A percentile compares a stretch with the other conserved stretches of the same genome.
Evolutionary conservation across 305 asterid species (phyloP).

Genomic region (Solanum hybrid): DNA sequence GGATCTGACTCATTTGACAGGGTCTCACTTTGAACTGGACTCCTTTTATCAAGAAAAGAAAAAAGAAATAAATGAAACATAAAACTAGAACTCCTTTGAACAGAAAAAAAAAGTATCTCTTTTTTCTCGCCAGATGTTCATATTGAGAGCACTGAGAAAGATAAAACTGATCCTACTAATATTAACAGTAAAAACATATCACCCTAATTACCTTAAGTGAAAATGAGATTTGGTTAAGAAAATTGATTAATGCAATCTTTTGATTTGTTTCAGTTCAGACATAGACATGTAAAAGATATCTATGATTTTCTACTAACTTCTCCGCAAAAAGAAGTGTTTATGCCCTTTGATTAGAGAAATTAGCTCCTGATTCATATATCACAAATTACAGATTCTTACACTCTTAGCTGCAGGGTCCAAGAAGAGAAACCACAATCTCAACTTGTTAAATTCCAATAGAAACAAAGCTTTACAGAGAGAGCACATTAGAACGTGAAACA

Average conservation of each 20-base stretch:
- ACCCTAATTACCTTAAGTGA: neutral
- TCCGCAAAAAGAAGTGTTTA: neutral
- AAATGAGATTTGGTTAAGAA: neutral
- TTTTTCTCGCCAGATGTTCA: neutral
- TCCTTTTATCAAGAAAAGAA: conserved; percentile 33
- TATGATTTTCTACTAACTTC: neutral
- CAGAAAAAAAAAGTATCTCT: neutral
- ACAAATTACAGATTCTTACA: neutral
- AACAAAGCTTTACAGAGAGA: neutral
- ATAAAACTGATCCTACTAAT: neutral
- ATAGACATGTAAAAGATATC: neutral
- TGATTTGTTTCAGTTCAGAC: neutral
- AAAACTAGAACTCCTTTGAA: neutral
- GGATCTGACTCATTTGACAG: conserved; percentile 63
- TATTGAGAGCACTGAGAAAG: neutral
- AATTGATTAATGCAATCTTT: neutral
- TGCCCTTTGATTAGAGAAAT: neutral
- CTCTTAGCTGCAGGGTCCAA: neutral
- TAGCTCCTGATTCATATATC: neutral
- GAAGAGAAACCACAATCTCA: neutral
- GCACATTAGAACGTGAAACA: too few species aligned
- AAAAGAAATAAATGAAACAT: neutral
- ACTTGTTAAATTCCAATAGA: neutral
- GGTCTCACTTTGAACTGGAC: conserved; percentile 61
- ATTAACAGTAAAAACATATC: neutral